These are phyloP conservation scores for Annulohypoxylon moriforme DNA, from an alignment of 495 filamentous ascomycete genomes.

Conservation along the genomic window DNA sequence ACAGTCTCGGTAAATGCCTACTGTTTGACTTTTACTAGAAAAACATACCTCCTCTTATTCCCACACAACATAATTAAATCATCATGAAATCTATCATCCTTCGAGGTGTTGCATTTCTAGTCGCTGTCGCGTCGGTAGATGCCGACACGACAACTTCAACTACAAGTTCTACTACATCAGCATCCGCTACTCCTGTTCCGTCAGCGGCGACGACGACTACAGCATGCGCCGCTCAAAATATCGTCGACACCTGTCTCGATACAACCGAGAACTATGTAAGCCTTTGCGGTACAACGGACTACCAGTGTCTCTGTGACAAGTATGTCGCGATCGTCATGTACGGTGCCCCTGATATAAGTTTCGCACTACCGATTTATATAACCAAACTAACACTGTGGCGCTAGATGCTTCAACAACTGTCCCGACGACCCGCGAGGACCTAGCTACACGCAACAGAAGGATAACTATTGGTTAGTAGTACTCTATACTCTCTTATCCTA, in stretches of 20 bases:
- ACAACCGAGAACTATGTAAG: constrained; percentile 53
- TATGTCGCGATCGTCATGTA: constrained; percentile 56
- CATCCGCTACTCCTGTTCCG: constrained; percentile 9
- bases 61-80: background rate
- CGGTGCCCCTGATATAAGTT: constrained; percentile 3
- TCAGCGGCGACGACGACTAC: constrained; percentile 5
- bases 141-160: constrained; percentile 19
- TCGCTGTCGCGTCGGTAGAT: constrained; percentile 36
- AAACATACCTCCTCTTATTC: background rate
- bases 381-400: constrained; percentile 2
- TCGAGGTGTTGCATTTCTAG: constrained; percentile 48
- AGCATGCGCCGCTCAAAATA: constrained; percentile 56
- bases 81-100: constrained; percentile 54
- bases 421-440: constrained; percentile 53
- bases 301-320: constrained; percentile 54
- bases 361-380: constrained; percentile 8
- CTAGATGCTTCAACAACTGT: constrained; percentile 63
- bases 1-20: background rate
- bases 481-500: no score
- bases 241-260: constrained; percentile 57
- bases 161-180: background rate
- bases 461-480: constrained; percentile 53
- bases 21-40: background rate
- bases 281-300: constrained; percentile 52
- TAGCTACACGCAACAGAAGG: constrained; percentile 47